Conservation (phyloP, 2,329 filamentous ascomycete species). For the Pestalotiopsis sp. region DNA sequence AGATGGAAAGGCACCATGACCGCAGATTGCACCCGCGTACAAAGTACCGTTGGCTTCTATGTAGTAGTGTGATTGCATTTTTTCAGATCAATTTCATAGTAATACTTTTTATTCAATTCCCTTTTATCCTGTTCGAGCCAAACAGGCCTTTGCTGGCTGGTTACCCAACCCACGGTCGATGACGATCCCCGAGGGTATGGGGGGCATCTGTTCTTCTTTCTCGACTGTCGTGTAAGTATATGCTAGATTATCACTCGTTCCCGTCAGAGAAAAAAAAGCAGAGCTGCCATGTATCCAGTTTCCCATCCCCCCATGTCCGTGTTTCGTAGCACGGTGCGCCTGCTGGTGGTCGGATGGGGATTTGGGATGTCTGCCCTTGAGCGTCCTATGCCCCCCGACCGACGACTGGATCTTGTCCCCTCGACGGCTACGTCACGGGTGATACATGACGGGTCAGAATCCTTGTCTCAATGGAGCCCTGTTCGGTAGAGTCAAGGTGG, state of each 20-base stretch:
- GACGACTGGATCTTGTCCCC: slow-evolving; percentile 9
- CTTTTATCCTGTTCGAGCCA: background rate
- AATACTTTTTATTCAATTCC: background rate
- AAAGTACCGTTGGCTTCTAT: slow-evolving; percentile 3
- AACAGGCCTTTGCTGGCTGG: background rate
- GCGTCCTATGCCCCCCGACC: background rate
- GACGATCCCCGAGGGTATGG: background rate
- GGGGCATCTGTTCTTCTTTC: background rate
- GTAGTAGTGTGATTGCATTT: background rate
- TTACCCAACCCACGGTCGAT: slow-evolving; percentile 7
- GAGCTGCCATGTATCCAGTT: background rate
- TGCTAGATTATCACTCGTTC: slow-evolving; percentile 1
- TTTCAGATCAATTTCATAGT: background rate
- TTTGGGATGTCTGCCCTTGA: background rate
- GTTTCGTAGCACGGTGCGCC: background rate
- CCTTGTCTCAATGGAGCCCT: background rate
- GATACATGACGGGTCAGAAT: slow-evolving; percentile 9
- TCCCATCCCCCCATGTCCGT: background rate
- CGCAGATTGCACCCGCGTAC: background rate
- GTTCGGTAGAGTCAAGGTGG: background rate
- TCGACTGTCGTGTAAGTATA: background rate
- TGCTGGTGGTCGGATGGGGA: background rate
- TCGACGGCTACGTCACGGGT: slow-evolving; percentile 10
- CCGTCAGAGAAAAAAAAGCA: background rate
- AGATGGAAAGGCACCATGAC: slow-evolving; percentile 17